These are phyloP conservation scores for Stenocarpella maydis DNA, from an alignment of 2,329 filamentous ascomycete genomes.

Conservation along the genomic window DNA sequence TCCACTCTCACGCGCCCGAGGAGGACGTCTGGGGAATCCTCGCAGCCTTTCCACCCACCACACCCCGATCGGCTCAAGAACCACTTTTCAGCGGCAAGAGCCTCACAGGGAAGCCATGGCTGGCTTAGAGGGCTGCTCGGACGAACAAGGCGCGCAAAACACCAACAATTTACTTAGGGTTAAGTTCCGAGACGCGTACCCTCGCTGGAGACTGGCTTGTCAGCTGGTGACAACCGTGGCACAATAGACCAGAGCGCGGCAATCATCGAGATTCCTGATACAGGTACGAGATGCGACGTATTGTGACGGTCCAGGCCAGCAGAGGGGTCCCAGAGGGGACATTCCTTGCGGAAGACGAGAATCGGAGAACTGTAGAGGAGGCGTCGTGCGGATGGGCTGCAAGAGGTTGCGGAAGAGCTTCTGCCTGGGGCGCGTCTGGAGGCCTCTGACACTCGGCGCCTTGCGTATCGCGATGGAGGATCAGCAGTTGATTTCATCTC, in stretches of 20 bases:
- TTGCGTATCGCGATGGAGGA: conserved; percentile 46
- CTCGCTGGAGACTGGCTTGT: conserved; percentile 56
- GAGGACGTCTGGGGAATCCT: conserved; percentile 65
- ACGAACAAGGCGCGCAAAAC: conserved; percentile 77
- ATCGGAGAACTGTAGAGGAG: conserved; percentile 83
- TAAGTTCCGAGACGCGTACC: conserved; percentile 87
- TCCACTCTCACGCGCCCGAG: conserved; percentile 61
- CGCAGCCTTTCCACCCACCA: conserved; percentile 57
- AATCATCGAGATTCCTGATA: conserved; percentile 59
- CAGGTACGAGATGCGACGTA: conserved; percentile 70
- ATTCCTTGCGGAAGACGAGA: conserved; percentile 75
- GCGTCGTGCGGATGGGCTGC: conserved; percentile 68
- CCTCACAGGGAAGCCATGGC: conserved; percentile 42
- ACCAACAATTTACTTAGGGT: conserved; percentile 88
- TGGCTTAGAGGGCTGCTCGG: conserved; percentile 71
- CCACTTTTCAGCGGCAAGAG: conserved; percentile 61
- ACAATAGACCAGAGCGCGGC: conserved; percentile 56
- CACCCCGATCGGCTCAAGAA: conserved; percentile 46
- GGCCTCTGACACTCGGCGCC: conserved; percentile 34
- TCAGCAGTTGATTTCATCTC: conserved; percentile 43
- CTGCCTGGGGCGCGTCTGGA: conserved; percentile 40
- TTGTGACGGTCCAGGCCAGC: conserved; percentile 49
- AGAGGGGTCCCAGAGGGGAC: conserved; percentile 59
- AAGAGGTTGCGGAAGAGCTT: conserved; percentile 56
- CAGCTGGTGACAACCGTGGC: conserved; percentile 48